Evolutionary conservation across 139 green algal species (phyloP).

Genomic region (Raphidocelis subcapitata): DNA sequence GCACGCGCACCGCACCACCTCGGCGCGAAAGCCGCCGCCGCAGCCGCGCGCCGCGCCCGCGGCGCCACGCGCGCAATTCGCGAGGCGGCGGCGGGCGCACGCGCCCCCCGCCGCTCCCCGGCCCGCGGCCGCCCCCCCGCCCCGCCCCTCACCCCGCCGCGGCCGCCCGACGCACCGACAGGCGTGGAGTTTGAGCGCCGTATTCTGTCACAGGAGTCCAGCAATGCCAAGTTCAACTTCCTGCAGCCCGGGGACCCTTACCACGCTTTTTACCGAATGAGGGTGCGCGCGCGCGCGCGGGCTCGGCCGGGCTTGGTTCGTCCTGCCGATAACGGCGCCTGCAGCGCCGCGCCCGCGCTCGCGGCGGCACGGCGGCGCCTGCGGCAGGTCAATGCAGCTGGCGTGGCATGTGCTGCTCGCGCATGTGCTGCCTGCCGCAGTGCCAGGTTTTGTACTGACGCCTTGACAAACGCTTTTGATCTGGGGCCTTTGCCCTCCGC

Average conservation of each 20-base stretch:
- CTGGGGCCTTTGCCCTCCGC: neutral
- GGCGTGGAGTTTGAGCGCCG: slow-evolving; percentile 89
- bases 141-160: neutral
- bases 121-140: neutral
- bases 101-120: neutral
- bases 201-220: slow-evolving; percentile 90
- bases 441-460: neutral
- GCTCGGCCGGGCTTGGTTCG: too few relatives aligned
- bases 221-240: slow-evolving; percentile 99
- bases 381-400: too few relatives aligned
- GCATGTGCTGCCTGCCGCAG: too few relatives aligned
- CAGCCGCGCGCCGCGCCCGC: neutral
- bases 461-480: neutral
- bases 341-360: too few relatives aligned
- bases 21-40: neutral
- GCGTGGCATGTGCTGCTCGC: too few relatives aligned
- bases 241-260: slow-evolving; percentile 86
- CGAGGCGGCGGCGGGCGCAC: neutral
- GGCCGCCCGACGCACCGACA: slow-evolving; percentile 37
- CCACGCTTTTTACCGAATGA: slow-evolving; percentile 92
- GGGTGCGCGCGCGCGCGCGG: slow-evolving; percentile 48
- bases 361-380: too few relatives aligned
- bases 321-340: too few relatives aligned
- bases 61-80: neutral
- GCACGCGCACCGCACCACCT: neutral